phyloP scores from a whole-genome alignment of 768 basidiomycete species.

The Pleurotus cornucopiae region DNA sequence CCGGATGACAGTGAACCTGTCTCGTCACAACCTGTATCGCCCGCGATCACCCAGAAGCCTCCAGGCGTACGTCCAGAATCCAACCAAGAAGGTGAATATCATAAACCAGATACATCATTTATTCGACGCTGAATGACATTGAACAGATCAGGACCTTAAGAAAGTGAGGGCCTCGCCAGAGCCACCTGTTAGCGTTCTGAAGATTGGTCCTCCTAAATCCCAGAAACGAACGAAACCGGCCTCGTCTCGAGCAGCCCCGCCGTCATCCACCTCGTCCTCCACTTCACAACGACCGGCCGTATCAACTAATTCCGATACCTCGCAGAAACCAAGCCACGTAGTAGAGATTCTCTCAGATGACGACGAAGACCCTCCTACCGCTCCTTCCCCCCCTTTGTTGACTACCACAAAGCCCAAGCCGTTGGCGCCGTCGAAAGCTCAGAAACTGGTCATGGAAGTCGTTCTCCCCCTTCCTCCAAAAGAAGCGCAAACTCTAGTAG shows the following conservation, averaged over 20 bases:
- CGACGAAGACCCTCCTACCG: slow-evolving; percentile 17
- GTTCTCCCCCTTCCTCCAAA: background rate
- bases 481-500: background rate
- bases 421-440: background rate
- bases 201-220: background rate
- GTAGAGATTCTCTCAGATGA: slow-evolving; percentile 41
- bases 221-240: background rate
- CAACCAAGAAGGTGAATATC: too few relatives aligned
- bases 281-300: background rate
- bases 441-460: slow-evolving; percentile 7
- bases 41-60: too few relatives aligned
- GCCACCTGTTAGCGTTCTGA: background rate
- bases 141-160: too few relatives aligned
- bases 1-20: too few relatives aligned
- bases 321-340: slow-evolving; percentile 17
- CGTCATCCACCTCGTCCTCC: background rate
- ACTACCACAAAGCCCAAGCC: background rate
- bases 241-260: too few relatives aligned
- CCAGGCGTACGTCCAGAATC: too few relatives aligned
- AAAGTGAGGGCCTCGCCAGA: too few relatives aligned
- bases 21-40: too few relatives aligned
- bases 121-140: too few relatives aligned
- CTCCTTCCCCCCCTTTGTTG: background rate
- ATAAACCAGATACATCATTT: too few relatives aligned
- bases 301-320: background rate